Evolutionary conservation across 257 asterid genomes (phyloP).

Genomic region (Fraxinus quadrangulata): DNA sequence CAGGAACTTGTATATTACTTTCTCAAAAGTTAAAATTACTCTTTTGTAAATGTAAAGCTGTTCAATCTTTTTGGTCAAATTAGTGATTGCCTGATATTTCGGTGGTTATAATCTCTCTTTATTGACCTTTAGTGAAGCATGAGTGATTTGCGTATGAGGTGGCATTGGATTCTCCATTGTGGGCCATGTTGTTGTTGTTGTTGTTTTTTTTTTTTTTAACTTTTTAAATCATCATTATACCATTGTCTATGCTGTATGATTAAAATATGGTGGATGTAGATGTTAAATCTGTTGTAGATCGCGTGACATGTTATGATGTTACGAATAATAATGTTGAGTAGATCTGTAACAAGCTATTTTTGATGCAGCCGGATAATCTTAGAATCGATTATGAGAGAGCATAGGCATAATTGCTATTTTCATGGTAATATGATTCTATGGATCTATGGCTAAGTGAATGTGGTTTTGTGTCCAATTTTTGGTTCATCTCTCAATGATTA

Average conservation of each 20-base stretch:
- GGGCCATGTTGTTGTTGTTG: background rate
- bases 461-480: background rate
- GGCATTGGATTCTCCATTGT: conserved; percentile 4
- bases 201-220: background rate
- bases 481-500: background rate
- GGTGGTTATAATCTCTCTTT: background rate
- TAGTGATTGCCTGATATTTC: background rate
- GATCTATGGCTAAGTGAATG: background rate
- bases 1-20: background rate
- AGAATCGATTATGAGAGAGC: background rate
- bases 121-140: conserved; percentile 4
- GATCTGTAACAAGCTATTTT: background rate
- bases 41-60: background rate
- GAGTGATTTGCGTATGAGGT: background rate
- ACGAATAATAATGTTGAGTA: background rate
- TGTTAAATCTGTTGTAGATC: background rate
- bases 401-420: background rate
- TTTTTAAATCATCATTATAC: background rate
- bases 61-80: background rate
- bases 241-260: background rate
- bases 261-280: background rate
- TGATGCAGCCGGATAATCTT: background rate
- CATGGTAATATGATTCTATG: background rate
- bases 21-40: background rate
- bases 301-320: background rate